Evolutionary conservation across 495 filamentous ascomycete species (phyloP), one percentile per base, ranked within the genome.

Genomic region (Trichoderma reesei): DNA sequence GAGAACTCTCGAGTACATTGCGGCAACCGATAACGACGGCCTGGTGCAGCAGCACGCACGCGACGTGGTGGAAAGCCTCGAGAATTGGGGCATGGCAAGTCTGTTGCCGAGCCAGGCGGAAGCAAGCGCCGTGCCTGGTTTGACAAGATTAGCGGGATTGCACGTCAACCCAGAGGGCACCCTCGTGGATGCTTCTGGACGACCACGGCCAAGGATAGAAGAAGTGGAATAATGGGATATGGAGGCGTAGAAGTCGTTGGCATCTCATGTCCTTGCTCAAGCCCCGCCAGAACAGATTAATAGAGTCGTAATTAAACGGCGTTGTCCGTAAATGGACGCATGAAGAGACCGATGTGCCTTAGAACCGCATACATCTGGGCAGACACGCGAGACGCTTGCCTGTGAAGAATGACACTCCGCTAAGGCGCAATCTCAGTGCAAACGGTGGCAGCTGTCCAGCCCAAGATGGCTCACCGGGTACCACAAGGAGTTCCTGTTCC

Each of bases 21-120:
- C 81, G 61, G 80, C 76, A 59, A 85, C 82, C 44, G 91, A 95
- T 69, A 81, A 76, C 38, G 91, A 96, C 72, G 82, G 79, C 9
- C 76, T 94, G 68, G 89, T 92, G 13, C 82, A 82, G 65, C 84
- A 87, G 60, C 89, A 95, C 78, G 82, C 89, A 31, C 78, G 77
- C 31, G 86, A 83, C 63, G 82, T 93, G 62, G 72, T 87, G 56
- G 90, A 91, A 74, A 88, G 84, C 56, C 66, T 95, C 66, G 84
- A 89, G 71, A 84, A 82, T 26, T 90, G 86, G 88, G 77, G 83
- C 66, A 76, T 89, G 73, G 84, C 74, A 31, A 67, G 73, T 38
- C 66, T 85, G 62, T 42, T 83, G 61, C 68, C 78, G 42, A 37
- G 63, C 1, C 66, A 65, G 37, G 59, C 65, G 54, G 69, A 38